These are phyloP conservation scores for Amoebophrya sp. DNA, from an alignment of 169 alveolate species.

Conservation along the genomic window DNA sequence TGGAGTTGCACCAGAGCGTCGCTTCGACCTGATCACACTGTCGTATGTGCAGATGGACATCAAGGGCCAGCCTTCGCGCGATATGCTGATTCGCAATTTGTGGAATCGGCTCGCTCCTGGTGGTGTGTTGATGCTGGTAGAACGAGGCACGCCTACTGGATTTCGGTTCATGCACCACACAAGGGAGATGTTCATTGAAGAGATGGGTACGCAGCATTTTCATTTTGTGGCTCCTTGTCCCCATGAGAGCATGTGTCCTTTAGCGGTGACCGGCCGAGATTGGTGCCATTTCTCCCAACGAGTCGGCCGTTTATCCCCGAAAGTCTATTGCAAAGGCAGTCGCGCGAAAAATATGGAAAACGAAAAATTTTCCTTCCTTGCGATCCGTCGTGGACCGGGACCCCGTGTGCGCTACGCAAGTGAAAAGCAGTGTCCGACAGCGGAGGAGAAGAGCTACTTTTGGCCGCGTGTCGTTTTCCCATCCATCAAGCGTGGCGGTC, in stretches of 20 bases:
- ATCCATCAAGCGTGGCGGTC: conserved; percentile 68
- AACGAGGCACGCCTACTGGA: conserved; percentile 81
- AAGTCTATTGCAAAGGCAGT: conserved; percentile 63
- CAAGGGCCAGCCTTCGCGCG: conserved; percentile 38
- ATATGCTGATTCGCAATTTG: conserved; percentile 48
- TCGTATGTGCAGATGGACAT: conserved; percentile 48
- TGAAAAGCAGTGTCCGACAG: conserved; percentile 56
- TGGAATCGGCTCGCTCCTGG: conserved; percentile 53
- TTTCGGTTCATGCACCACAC: conserved; percentile 71
- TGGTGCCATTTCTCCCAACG: conserved; percentile 73
- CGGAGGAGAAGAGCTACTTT: conserved; percentile 65
- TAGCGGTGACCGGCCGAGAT: conserved; percentile 75
- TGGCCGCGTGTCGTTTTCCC: conserved; percentile 76
- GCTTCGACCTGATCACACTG: conserved; percentile 32
- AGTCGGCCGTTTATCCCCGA: conserved; percentile 66
- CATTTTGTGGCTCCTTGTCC: conserved; percentile 77
- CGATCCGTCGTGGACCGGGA: conserved; percentile 56
- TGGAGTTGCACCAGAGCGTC: not conserved
- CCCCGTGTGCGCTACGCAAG: conserved; percentile 34
- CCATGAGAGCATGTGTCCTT: conserved; percentile 79
- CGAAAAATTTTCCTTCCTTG: conserved; percentile 69
- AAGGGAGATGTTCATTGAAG: conserved; percentile 71
- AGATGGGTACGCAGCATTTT: conserved; percentile 58
- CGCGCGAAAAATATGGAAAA: conserved; percentile 52
- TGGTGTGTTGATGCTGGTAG: conserved; percentile 57